phyloP scores from a whole-genome alignment of 2,329 filamentous ascomycete genomes.

The Clonostachys rhizophaga region DNA sequence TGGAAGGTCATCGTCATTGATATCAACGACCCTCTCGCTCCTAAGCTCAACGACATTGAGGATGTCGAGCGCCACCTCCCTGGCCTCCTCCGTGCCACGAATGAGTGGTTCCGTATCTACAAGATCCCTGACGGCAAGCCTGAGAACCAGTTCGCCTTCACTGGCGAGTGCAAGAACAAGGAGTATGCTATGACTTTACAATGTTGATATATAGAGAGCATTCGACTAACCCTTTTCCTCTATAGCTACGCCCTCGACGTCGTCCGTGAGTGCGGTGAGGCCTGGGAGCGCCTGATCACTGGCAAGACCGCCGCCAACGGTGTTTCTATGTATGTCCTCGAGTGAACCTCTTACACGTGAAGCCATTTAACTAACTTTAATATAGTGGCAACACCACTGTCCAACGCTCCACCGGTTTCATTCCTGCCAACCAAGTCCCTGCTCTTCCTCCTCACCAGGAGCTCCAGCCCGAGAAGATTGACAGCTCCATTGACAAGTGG shows the following conservation, averaged over 20 bases:
- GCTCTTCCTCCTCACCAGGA: conserved; percentile 78
- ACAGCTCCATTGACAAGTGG: conserved; percentile 99
- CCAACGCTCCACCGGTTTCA: conserved; percentile 66
- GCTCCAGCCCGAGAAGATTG: conserved; percentile 80
- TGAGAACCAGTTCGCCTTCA: conserved; percentile 99
- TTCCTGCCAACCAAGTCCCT: conserved; percentile 64
- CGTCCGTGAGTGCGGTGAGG: conserved; percentile 91
- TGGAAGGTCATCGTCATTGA: conserved; percentile 99
- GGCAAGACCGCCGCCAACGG: conserved; percentile 78
- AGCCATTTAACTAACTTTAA: conserved; percentile 17
- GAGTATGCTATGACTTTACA: conserved; percentile 48
- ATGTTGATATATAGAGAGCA: conserved; percentile 1
- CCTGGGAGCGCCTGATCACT: conserved; percentile 93
- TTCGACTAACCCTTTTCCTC: conserved; percentile 1
- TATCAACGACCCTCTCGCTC: conserved; percentile 90
- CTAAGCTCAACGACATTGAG: conserved; percentile 97
- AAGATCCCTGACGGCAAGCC: conserved; percentile 99
- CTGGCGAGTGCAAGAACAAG: conserved; percentile 99
- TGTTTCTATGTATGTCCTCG: conserved; percentile 69
- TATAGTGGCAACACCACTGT: conserved; percentile 78
- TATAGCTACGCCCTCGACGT: conserved; percentile 89
- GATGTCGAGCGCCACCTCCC: conserved; percentile 98
- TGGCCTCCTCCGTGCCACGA: conserved; percentile 93
- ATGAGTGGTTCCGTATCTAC: conserved; percentile 99
- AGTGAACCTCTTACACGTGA: neutral